A percentile compares a stretch with the other conserved stretches of the same genome.
phyloP scores from a whole-genome alignment of 306 rosid genomes.

The Trichosanthes cucumerina region DNA sequence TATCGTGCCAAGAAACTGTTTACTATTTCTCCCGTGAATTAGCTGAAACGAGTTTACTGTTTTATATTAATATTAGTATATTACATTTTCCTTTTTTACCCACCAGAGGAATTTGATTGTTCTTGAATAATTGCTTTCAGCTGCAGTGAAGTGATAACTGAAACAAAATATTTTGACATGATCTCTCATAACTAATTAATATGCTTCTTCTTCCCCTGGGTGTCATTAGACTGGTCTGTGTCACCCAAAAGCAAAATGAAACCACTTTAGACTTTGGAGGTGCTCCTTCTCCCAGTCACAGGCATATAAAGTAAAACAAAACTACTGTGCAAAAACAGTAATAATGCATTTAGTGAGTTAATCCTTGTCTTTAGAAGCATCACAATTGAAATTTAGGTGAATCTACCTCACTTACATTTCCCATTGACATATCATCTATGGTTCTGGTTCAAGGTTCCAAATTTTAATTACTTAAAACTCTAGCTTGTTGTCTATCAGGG shows the following conservation, averaged over 20 bases:
- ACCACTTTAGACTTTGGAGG: neutral
- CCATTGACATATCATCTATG: neutral
- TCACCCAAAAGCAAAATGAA: conserved; percentile 3
- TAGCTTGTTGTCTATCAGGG: neutral
- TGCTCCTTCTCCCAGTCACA: neutral
- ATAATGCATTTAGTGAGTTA: neutral
- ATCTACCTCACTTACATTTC: neutral
- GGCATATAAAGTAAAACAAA: neutral
- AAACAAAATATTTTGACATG: neutral
- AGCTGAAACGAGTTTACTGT: neutral
- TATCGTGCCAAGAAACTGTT: neutral
- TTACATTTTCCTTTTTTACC: neutral
- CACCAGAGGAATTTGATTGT: neutral
- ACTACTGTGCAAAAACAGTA: neutral
- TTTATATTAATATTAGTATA: neutral
- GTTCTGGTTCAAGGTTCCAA: neutral
- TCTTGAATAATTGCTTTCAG: neutral
- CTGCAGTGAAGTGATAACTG: neutral
- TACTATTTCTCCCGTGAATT: conserved; percentile 14
- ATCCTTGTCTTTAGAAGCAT: neutral
- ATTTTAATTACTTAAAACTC: neutral
- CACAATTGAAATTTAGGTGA: neutral
- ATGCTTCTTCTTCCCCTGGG: neutral
- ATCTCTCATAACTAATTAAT: neutral
- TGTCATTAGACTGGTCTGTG: neutral